Base-by-base conservation (phyloP, 371 early-diverging fungal genomes). In the Parasitella parasitica region DNA sequence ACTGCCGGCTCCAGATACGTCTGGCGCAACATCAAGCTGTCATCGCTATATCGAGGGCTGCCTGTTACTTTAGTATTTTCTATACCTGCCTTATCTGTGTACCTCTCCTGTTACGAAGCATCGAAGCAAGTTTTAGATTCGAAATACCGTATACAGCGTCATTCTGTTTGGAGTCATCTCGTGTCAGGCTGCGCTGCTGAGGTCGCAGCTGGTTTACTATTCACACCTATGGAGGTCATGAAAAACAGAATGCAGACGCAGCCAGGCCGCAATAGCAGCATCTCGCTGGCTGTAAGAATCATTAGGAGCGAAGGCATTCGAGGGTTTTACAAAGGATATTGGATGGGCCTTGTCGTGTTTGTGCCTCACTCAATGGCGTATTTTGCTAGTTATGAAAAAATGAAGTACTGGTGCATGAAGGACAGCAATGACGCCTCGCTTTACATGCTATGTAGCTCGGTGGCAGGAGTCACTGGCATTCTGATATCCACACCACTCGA, bases 201-300 rank as follows among this genome's bases (percentile, higher is more conserved):
- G 66, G 57, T 79, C 1, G 35, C 68, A 1, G 81, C 83, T 0
- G 84, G 85, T 5, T 46, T 83, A n/a, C 72, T 85, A 6, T 86
- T 86, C 78, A 93, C 92, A 8, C 93, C 93, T 0, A 91, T 93
- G 91, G 93, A 92, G 63, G 85, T 93, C 3, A 54, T 91, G 48
- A 92, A 92, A 59, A 86, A 82, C 35, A 84, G 81, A 56, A 66
- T 89, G 57, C 93, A 92, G 61, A 64, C 58, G 4, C 24, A 54
- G 8, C 38, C 27, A 6, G 27, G 13, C 6, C 11, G 15, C 43
- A 35, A 24, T 13, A 28, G 7, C 12, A 94, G 70, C 2, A 13
- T n/a, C 9, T 12, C 50, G 6, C 32, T 69, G 6, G 60, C 34
- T 9, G 18, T 13, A 4, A 35, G 6, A 16, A 86, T 91, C 20